Evolutionary conservation across 208 protist genomes (phyloP).

Genomic region (Cochliopodium minus): DNA sequence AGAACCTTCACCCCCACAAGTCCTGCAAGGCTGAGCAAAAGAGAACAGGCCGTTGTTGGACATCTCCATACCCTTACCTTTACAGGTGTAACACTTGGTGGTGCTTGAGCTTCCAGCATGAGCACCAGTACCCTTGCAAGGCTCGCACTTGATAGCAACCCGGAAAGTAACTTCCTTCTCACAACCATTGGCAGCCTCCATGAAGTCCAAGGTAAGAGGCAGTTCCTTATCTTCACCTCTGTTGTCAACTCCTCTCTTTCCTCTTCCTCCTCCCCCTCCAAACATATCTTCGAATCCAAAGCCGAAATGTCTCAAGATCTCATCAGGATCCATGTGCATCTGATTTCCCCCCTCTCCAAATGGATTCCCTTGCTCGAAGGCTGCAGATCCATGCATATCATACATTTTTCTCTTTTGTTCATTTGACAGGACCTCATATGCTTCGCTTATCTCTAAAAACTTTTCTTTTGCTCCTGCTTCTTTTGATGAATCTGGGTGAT

Average conservation of each 20-base stretch:
- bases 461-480: slow-evolving; percentile 34
- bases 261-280: neutral
- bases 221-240: no score
- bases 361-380: neutral
- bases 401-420: slow-evolving; percentile 65
- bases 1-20: no score
- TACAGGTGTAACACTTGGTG: neutral
- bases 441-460: slow-evolving; percentile 51
- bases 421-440: slow-evolving; percentile 67
- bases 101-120: neutral
- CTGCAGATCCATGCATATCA: slow-evolving; percentile 49
- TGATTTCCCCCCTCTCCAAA: no score
- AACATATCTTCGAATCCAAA: neutral
- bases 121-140: neutral
- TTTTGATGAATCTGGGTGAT: slow-evolving; percentile 54
- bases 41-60: no score
- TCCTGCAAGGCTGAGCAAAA: no score
- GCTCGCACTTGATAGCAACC: neutral
- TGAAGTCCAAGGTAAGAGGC: neutral
- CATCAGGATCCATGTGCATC: no score
- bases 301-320: no score
- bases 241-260: neutral
- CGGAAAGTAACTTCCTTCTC: neutral
- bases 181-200: neutral
- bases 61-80: neutral